phyloP scores from a whole-genome alignment of 306 rosid genomes.

The Corylus heterophylla region DNA sequence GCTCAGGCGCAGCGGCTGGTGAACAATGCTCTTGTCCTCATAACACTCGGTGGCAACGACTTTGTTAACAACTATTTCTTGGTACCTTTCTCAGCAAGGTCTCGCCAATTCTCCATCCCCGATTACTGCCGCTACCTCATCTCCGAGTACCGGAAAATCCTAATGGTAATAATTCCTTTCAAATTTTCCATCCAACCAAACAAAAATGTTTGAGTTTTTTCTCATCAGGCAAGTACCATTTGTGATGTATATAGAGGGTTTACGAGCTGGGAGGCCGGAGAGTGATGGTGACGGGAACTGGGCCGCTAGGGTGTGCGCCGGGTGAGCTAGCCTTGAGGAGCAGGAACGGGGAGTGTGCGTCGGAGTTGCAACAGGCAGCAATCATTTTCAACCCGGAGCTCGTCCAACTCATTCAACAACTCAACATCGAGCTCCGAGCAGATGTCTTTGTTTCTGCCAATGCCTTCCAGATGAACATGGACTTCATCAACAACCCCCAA shows the following conservation, averaged over 20 bases:
- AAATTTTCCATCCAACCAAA: too few relatives aligned
- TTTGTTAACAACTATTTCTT: conserved; percentile 65
- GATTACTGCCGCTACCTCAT: conserved; percentile 43
- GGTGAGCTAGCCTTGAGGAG: conserved; percentile 48
- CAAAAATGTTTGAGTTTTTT: neutral
- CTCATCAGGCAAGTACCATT: neutral
- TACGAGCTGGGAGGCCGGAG: conserved; percentile 53
- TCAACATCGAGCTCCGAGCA: conserved; percentile 35
- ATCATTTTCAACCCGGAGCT: conserved; percentile 38
- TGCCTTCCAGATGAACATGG: conserved; percentile 46
- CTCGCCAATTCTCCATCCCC: conserved; percentile 57
- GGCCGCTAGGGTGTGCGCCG: conserved; percentile 57
- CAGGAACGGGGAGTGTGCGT: conserved; percentile 45
- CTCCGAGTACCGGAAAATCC: conserved; percentile 50
- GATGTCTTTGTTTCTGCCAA: conserved; percentile 47
- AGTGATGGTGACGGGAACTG: conserved; percentile 58
- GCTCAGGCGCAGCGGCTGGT: conserved; percentile 34
- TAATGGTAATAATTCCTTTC: conserved; percentile 35
- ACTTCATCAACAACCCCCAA: conserved; percentile 46
- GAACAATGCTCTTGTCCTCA: conserved; percentile 40
- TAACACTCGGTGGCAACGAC: conserved; percentile 71
- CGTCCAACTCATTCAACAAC: conserved; percentile 29
- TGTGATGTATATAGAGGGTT: conserved; percentile 26
- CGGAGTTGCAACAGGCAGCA: conserved; percentile 45
- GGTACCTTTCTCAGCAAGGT: conserved; percentile 42